These are phyloP conservation scores for Pseudogymnoascus verrucosus DNA, from an alignment of 2,329 filamentous ascomycete genomes.

Conservation along the genomic window DNA sequence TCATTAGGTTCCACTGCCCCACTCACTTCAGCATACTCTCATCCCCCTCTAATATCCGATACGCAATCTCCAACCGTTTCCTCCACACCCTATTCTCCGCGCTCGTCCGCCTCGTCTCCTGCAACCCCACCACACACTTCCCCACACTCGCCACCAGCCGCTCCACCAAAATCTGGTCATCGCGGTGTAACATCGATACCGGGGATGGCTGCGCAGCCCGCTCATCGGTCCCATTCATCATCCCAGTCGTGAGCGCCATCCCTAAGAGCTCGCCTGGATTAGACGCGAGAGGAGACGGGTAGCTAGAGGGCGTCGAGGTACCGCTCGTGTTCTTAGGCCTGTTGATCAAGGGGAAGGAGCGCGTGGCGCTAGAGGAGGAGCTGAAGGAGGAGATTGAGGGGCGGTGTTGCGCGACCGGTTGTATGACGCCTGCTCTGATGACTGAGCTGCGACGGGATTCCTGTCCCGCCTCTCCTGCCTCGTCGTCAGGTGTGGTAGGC, in stretches of 20 bases:
- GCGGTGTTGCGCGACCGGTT: constrained; percentile 33
- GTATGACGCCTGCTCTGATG: not conserved
- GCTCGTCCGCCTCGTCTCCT: constrained; percentile 45
- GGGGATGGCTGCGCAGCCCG: constrained; percentile 19
- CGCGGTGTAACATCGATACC: constrained; percentile 30
- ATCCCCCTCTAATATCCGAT: constrained; percentile 63
- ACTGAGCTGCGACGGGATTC: not conserved
- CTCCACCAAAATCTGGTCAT: constrained; percentile 54
- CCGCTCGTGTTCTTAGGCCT: constrained; percentile 32
- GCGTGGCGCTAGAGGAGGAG: constrained; percentile 46
- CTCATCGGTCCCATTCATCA: constrained; percentile 12
- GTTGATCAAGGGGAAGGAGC: constrained; percentile 55
- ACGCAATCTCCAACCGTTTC: constrained; percentile 66
- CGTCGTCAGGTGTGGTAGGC: not conserved
- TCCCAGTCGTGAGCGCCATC: constrained; percentile 7
- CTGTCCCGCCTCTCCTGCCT: not conserved
- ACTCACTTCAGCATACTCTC: constrained; percentile 32
- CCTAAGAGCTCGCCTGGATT: not conserved
- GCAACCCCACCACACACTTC: constrained; percentile 50
- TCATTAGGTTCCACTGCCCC: not conserved
- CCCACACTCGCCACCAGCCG: constrained; percentile 51
- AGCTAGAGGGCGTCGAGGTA: not conserved
- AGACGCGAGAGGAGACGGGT: not conserved
- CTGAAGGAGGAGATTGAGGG: constrained; percentile 45
- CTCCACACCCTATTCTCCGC: constrained; percentile 58